These are phyloP conservation scores for Ophiostoma populinum DNA, from an alignment of 2,329 filamentous ascomycete species.

Conservation along the genomic window DNA sequence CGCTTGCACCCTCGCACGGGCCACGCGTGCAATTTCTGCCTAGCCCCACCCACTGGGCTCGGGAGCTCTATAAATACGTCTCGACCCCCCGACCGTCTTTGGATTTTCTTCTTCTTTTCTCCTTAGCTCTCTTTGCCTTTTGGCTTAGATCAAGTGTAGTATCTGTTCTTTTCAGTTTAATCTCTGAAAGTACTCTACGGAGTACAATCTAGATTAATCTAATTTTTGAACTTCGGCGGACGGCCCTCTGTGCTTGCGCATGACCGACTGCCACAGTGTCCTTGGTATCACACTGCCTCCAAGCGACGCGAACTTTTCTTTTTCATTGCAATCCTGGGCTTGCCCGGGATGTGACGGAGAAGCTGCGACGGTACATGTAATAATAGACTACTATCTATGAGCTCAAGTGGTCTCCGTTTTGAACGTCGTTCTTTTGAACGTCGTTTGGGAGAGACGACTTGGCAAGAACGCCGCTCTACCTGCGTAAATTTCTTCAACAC, in stretches of 20 bases:
- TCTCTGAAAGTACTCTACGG: conserved; percentile 71
- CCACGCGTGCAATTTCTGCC: conserved; percentile 13
- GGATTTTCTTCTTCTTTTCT: conserved; percentile 26
- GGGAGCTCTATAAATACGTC: conserved; percentile 8
- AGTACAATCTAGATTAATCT: conserved; percentile 62
- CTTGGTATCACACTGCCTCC: conserved; percentile 59
- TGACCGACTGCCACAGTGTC: conserved; percentile 48
- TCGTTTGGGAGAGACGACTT: background rate
- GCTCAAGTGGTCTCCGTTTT: no score
- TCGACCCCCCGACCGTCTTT: conserved; percentile 5
- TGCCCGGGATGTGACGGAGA: conserved; percentile 40
- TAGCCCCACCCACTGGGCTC: conserved; percentile 2
- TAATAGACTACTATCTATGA: no score
- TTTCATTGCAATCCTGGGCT: conserved; percentile 40
- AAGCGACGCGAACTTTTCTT: conserved; percentile 47
- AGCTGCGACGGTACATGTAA: no score
- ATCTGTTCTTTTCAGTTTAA: conserved; percentile 97
- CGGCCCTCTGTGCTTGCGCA: conserved; percentile 57
- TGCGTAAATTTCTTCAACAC: background rate
- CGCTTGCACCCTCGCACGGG: conserved; percentile 8
- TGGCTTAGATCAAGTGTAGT: conserved; percentile 89
- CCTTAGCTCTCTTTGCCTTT: conserved; percentile 37
- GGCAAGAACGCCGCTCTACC: background rate
- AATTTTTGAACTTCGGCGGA: conserved; percentile 48
- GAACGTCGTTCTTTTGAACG: background rate